These are phyloP conservation scores for Camillea tinctor DNA, from an alignment of 2,329 filamentous ascomycete genomes.

Conservation along the genomic window DNA sequence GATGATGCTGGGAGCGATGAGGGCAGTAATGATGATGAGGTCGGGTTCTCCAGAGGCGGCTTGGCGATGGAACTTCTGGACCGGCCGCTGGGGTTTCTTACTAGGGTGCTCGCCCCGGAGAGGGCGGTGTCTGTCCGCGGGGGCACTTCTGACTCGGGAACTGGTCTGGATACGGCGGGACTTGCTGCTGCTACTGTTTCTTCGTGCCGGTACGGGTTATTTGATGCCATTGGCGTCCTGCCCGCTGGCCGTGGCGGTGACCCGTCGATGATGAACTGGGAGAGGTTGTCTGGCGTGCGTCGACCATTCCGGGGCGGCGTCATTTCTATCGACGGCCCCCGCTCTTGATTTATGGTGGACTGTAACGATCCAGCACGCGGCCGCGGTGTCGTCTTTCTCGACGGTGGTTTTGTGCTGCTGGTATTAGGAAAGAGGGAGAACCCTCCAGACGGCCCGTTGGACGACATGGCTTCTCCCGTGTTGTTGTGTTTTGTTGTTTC, in stretches of 20 bases:
- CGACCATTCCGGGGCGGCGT: constrained; percentile 29
- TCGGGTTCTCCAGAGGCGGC: constrained; percentile 41
- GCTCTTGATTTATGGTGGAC: constrained; percentile 24
- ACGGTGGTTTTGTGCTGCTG: constrained; percentile 39
- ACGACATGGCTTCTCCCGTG: constrained; percentile 17
- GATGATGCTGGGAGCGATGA: constrained; percentile 21
- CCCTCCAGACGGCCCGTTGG: constrained; percentile 40
- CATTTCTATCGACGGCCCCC: constrained; percentile 30
- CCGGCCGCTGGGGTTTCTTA: constrained; percentile 47
- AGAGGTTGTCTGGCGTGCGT: constrained; percentile 27
- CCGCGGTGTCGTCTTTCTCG: constrained; percentile 42
- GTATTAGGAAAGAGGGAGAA: constrained; percentile 60
- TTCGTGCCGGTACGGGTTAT: constrained; percentile 30
- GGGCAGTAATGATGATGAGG: constrained; percentile 2
- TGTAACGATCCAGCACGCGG: constrained; percentile 29
- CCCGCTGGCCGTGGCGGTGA: constrained; percentile 17
- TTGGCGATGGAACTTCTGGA: constrained; percentile 60
- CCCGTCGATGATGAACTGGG: constrained; percentile 32
- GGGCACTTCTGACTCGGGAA: constrained; percentile 42
- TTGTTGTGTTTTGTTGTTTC: constrained; percentile 1
- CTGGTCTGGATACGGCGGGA: constrained; percentile 38
- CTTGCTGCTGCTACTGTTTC: no score
- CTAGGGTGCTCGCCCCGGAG: constrained; percentile 50
- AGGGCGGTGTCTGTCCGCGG: constrained; percentile 50
- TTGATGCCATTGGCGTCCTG: constrained; percentile 19